Percentiles rank a stretch among this genome's conserved stretches.
Conservation (phyloP, 495 filamentous ascomycete genomes). For the Neurospora terricola region DNA sequence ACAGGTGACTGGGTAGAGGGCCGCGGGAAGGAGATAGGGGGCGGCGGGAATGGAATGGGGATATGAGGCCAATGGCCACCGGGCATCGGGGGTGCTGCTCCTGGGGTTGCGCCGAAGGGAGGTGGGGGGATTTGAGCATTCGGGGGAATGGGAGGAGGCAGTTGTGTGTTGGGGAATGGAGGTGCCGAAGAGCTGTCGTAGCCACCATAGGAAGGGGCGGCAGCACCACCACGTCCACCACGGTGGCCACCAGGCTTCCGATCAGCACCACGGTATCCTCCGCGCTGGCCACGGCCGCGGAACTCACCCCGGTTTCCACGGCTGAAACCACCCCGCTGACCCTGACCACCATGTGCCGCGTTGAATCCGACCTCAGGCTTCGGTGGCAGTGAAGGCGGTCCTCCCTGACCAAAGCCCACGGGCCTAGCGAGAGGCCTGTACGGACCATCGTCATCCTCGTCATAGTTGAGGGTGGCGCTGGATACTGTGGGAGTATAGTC, state of each 20-base stretch:
- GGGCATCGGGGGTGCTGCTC: background rate
- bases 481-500: slow-evolving; percentile 1
- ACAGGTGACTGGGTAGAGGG: slow-evolving; percentile 4
- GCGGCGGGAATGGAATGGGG: slow-evolving; percentile 1
- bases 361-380: slow-evolving; percentile 10
- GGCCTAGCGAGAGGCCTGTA: slow-evolving; percentile 64
- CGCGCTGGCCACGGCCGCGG: slow-evolving; percentile 36
- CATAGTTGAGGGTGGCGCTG: slow-evolving; percentile 29
- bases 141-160: slow-evolving; percentile 2
- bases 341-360: slow-evolving; percentile 8
- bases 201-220: slow-evolving; percentile 1
- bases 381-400: slow-evolving; percentile 27
- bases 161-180: background rate
- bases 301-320: slow-evolving; percentile 31
- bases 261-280: slow-evolving; percentile 24
- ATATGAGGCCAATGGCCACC: slow-evolving; percentile 6
- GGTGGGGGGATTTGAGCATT: slow-evolving; percentile 8
- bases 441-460: slow-evolving; percentile 56
- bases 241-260: slow-evolving; percentile 20
- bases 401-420: slow-evolving; percentile 37
- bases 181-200: slow-evolving; percentile 3
- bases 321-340: slow-evolving; percentile 18
- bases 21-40: slow-evolving; percentile 2
- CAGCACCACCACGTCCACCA: background rate
- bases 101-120: slow-evolving; percentile 5